phyloP scores from a whole-genome alignment of 805 yeast genomes.

The Nakazawaea ambrosiae region DNA sequence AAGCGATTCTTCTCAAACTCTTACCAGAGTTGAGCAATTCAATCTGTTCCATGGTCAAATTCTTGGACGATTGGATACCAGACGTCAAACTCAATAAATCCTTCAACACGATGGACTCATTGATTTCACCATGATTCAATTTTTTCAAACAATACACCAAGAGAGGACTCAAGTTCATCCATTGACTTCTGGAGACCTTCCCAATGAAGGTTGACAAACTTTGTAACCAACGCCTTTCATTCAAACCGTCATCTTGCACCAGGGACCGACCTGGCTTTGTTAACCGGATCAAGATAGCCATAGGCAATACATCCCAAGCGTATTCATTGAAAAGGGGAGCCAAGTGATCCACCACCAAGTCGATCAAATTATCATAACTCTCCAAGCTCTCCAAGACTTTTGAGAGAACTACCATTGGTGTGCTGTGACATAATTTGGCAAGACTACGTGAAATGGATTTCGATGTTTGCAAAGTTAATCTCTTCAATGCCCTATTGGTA shows the following conservation, averaged over 20 bases:
- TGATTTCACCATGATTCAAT: conserved; percentile 50
- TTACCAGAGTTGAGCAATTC: conserved; percentile 58
- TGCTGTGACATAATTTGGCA: conserved; percentile 63
- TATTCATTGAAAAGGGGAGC: conserved; percentile 68
- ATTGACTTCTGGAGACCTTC: conserved; percentile 46
- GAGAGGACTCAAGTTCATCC: conserved; percentile 58
- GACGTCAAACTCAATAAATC: conserved; percentile 69
- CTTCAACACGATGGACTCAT: conserved; percentile 56
- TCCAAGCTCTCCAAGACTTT: conserved; percentile 78
- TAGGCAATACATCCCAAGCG: conserved; percentile 82
- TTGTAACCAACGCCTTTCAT: conserved; percentile 79
- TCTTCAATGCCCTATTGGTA: conserved; percentile 69
- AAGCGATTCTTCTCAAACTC: conserved; percentile 47
- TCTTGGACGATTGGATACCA: conserved; percentile 63
- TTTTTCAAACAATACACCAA: conserved; percentile 54
- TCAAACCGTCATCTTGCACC: conserved; percentile 71
- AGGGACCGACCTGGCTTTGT: conserved; percentile 55
- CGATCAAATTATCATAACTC: conserved; percentile 82
- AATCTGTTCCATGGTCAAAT: conserved; percentile 61
- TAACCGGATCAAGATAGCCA: conserved; percentile 63
- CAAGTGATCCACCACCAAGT: conserved; percentile 61
- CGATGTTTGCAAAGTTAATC: conserved; percentile 77
- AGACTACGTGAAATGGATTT: conserved; percentile 64
- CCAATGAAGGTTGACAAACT: conserved; percentile 78
- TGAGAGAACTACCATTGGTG: conserved; percentile 72